Conservation (phyloP, 371 early-diverging fungal species). For the Mortierella sp. region DNA sequence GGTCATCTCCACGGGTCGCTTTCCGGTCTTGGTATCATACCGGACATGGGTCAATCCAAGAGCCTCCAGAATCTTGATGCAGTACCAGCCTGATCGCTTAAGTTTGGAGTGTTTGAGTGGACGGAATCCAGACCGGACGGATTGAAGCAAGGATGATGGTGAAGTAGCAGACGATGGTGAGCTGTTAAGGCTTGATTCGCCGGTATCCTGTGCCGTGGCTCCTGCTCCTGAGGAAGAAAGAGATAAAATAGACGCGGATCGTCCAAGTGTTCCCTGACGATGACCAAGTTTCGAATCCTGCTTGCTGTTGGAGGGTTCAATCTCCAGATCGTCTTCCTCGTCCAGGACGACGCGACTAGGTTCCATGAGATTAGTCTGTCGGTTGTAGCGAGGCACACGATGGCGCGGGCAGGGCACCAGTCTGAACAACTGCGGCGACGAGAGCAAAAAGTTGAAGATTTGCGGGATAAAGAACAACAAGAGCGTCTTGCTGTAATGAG, state of each 20-base stretch:
- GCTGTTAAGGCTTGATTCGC: background rate
- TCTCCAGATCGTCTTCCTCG: slow-evolving; percentile 23
- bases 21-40: slow-evolving; percentile 75
- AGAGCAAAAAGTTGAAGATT: slow-evolving; percentile 96
- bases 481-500: slow-evolving; percentile 94
- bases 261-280: slow-evolving; percentile 32
- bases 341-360: slow-evolving; percentile 52
- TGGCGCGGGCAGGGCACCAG: slow-evolving; percentile 98
- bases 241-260: slow-evolving; percentile 34
- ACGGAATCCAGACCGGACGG: background rate
- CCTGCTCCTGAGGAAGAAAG: slow-evolving; percentile 60
- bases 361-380: slow-evolving; percentile 64
- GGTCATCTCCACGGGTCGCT: slow-evolving; percentile 71
- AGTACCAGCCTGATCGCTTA: slow-evolving; percentile 54
- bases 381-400: slow-evolving; percentile 88
- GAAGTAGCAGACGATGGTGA: background rate
- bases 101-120: slow-evolving; percentile 6
- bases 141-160: slow-evolving; percentile 20
- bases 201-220: slow-evolving; percentile 57
- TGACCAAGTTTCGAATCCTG: background rate
- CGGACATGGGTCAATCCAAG: slow-evolving; percentile 67
- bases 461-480: slow-evolving; percentile 96
- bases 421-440: slow-evolving; percentile 94
- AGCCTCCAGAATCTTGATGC: slow-evolving; percentile 57
- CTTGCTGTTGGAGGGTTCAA: slow-evolving; percentile 2